Evolutionary conservation across 2,329 filamentous ascomycete genomes (phyloP).

Genomic region (Colletotrichum spinosum): DNA sequence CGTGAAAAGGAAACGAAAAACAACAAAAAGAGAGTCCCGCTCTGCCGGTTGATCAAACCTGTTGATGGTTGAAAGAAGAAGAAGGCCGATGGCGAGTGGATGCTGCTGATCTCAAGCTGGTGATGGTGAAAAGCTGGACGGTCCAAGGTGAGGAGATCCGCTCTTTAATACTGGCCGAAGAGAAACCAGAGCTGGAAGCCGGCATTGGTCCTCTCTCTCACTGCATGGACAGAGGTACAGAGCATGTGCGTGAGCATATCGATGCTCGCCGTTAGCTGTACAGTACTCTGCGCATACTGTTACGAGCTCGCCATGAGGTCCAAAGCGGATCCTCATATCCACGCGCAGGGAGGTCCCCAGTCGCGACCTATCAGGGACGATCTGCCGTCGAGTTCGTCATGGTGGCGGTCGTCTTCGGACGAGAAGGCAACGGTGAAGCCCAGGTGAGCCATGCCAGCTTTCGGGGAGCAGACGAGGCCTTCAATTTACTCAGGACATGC

Average conservation of each 20-base stretch:
- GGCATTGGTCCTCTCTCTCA: no score
- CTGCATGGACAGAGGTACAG: no score
- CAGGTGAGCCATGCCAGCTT: constrained; percentile 28
- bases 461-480: constrained; percentile 11
- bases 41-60: constrained; percentile 28
- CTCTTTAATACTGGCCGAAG: constrained; percentile 33
- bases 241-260: no score
- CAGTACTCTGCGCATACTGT: not conserved
- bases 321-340: constrained; percentile 33
- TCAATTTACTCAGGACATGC: constrained; percentile 33
- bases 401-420: constrained; percentile 12
- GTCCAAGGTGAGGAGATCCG: constrained; percentile 28
- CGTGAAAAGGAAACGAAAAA: not conserved
- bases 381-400: constrained; percentile 21
- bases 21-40: constrained; percentile 23
- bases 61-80: constrained; percentile 31
- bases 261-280: no score
- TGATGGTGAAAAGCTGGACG: constrained; percentile 4
- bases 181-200: not conserved
- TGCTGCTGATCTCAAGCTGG: constrained; percentile 12
- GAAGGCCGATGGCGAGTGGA: constrained; percentile 10
- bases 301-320: constrained; percentile 19
- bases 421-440: constrained; percentile 7
- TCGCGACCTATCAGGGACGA: constrained; percentile 13
- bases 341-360: constrained; percentile 20